phyloP scores from a whole-genome alignment of 768 basidiomycete species.

The Tubosaeta brunneosetosa region DNA sequence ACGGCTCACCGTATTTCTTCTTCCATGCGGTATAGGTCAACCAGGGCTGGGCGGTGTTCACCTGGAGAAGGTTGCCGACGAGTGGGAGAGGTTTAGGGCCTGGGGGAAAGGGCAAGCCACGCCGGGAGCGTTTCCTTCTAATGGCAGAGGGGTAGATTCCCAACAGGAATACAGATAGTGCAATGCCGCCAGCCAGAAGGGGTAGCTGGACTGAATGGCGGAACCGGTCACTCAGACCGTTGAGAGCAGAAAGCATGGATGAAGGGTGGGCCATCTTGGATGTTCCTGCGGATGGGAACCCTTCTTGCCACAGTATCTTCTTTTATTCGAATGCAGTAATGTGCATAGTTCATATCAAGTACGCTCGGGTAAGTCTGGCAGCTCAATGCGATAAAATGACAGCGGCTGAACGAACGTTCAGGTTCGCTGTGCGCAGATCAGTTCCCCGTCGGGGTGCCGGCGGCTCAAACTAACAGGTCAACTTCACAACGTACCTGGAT shows the following conservation, averaged over 20 bases:
- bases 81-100: conserved; percentile 30
- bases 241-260: background rate
- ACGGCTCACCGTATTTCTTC: conserved; percentile 27
- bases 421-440: background rate
- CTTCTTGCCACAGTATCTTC: background rate
- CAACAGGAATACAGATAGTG: background rate
- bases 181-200: background rate
- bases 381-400: background rate
- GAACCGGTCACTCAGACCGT: background rate
- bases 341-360: background rate
- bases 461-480: background rate
- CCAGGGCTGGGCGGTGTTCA: conserved; percentile 30
- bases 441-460: no score
- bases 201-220: background rate
- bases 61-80: conserved; percentile 24
- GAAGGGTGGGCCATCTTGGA: background rate
- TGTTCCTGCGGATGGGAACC: background rate
- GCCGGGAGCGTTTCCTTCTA: background rate
- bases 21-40: conserved; percentile 33
- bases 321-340: background rate
- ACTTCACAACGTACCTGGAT: background rate
- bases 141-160: no score
- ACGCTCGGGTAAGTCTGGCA: background rate
- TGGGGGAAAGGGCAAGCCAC: conserved; percentile 22
- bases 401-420: background rate